These are phyloP conservation scores for Pholiota adiposa DNA, from an alignment of 1,284 basidiomycete species.

Conservation along the genomic window DNA sequence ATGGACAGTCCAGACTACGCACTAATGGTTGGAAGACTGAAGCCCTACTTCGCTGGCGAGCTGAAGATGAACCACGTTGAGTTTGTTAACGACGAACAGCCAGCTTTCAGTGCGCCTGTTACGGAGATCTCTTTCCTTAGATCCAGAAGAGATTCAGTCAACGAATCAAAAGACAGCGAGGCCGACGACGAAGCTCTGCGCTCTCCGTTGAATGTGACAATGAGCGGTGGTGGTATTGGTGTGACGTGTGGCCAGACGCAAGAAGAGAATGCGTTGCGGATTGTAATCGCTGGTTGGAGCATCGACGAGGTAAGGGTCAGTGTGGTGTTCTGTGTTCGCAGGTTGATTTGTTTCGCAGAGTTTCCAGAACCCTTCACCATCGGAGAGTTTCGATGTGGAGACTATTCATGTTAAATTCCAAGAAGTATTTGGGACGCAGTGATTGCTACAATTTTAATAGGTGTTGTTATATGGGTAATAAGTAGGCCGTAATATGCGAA, in stretches of 20 bases:
- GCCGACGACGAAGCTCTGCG: too few relatives aligned
- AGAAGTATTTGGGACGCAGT: background rate
- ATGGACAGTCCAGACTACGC: constrained; percentile 25
- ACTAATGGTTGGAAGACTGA: constrained; percentile 22
- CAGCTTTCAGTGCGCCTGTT: constrained; percentile 23
- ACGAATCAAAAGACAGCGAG: constrained; percentile 16
- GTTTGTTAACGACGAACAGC: constrained; percentile 17
- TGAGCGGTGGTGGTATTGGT: constrained; percentile 10
- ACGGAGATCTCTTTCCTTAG: constrained; percentile 26
- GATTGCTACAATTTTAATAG: too few relatives aligned
- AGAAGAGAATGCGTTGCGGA: constrained; percentile 22
- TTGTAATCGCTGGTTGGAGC: constrained; percentile 29
- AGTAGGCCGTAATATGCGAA: too few relatives aligned
- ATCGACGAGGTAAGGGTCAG: constrained; percentile 9
- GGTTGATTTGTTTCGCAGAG: background rate
- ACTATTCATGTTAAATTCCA: background rate
- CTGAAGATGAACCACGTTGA: constrained; percentile 25
- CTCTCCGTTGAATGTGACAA: constrained; percentile 5
- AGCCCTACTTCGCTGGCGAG: constrained; percentile 20
- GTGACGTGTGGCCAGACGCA: constrained; percentile 22
- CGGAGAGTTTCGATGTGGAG: background rate
- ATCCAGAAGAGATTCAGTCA: constrained; percentile 17
- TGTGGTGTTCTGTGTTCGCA: background rate
- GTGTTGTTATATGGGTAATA: too few relatives aligned
- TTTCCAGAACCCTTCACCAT: background rate